Evolutionary conservation across 305 asterid genomes (phyloP).

Genomic region (Fraxinus albicans): DNA sequence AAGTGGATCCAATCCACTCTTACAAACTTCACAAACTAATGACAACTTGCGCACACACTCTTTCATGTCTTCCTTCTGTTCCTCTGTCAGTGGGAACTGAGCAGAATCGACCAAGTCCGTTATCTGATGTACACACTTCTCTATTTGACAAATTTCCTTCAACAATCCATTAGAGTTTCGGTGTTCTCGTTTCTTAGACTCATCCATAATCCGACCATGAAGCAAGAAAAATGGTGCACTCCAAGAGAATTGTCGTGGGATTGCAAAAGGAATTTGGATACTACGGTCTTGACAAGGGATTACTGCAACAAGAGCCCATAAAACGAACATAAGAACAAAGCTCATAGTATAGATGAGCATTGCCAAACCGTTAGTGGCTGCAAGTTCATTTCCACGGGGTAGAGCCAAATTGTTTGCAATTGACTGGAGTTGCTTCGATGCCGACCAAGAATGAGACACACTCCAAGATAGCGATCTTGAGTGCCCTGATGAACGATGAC

Average conservation of each 20-base stretch:
- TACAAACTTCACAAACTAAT: conserved; percentile 51
- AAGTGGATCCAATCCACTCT: conserved; percentile 59
- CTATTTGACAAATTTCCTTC: conserved; percentile 61
- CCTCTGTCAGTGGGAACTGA: conserved; percentile 66
- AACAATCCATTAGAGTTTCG: conserved; percentile 59
- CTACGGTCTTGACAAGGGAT: conserved; percentile 95
- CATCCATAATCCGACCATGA: conserved; percentile 63
- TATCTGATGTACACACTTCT: conserved; percentile 57
- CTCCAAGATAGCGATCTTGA: conserved; percentile 92
- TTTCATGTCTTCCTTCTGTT: conserved; percentile 51
- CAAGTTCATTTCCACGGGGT: conserved; percentile 64
- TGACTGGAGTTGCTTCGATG: conserved; percentile 85
- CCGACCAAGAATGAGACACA: conserved; percentile 85
- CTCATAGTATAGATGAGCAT: conserved; percentile 65
- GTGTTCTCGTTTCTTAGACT: conserved; percentile 67
- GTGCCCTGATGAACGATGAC: conserved; percentile 57
- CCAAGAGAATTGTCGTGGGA: conserved; percentile 80
- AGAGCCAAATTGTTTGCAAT: conserved; percentile 58
- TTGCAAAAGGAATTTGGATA: conserved; percentile 49
- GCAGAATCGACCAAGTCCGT: conserved; percentile 76
- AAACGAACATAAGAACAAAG: conserved; percentile 67
- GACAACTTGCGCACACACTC: conserved; percentile 48
- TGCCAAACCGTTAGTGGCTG: conserved; percentile 70
- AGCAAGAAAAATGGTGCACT: conserved; percentile 54
- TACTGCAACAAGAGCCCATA: conserved; percentile 84